These are phyloP conservation scores for Secale cereale DNA, from an alignment of 176 grass and related monocot genomes.

Conservation along the genomic window DNA sequence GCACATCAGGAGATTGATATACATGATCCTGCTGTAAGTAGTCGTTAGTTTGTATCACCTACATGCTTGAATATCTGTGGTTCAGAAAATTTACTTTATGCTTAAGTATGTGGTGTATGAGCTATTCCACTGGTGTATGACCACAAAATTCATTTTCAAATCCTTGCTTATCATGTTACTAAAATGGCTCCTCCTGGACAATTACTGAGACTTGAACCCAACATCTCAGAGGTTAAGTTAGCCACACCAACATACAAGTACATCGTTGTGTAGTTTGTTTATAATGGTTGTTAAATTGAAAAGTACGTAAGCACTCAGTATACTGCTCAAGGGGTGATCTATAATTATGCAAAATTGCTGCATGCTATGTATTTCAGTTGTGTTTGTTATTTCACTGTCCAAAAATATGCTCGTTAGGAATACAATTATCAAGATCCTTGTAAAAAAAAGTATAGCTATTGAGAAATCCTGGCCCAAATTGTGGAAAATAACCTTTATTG, in stretches of 20 bases:
- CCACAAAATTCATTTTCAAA: not conserved
- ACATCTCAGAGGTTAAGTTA: not conserved
- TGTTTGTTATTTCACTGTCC: not conserved
- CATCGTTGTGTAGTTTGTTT: not conserved
- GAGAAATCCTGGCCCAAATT: not conserved
- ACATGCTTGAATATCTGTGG: not conserved
- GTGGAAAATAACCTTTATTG: conserved; percentile 2
- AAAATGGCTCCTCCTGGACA: not conserved
- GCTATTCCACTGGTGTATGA: not conserved
- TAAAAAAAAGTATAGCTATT: not conserved
- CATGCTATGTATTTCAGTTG: not conserved
- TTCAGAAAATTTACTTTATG: not conserved
- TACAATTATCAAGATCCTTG: conserved; percentile 4
- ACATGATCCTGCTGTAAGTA: conserved; percentile 64
- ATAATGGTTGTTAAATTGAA: not conserved
- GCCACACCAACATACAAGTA: not conserved
- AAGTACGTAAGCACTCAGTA: not conserved
- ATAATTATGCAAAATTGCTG: not conserved
- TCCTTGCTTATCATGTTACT: not conserved
- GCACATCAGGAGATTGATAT: conserved; percentile 77
- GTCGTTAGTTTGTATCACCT: conserved; percentile 1
- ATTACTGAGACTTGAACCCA: not conserved
- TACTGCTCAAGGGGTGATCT: not conserved
- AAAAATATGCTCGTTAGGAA: not conserved
- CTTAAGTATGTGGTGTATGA: not conserved